These are phyloP conservation scores for Trichoderma reesei DNA, from an alignment of 495 filamentous ascomycete genomes.

Conservation along the genomic window DNA sequence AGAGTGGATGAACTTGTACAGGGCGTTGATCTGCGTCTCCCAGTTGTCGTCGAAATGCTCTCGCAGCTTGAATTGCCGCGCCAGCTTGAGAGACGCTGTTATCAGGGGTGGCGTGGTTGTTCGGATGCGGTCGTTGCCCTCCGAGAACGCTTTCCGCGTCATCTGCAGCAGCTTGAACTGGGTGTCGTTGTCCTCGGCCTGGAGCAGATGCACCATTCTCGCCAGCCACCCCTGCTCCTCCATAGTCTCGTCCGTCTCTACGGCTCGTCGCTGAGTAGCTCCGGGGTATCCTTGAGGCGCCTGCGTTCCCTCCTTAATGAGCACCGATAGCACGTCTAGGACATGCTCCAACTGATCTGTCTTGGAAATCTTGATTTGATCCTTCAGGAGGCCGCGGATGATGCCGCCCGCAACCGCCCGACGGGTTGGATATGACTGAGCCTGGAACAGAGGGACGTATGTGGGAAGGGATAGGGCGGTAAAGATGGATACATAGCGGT, in stretches of 20 bases:
- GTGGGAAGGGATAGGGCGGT: conserved; percentile 85
- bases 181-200: conserved; percentile 76
- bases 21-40: conserved; percentile 75
- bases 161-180: conserved; percentile 92
- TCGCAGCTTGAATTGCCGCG: conserved; percentile 76
- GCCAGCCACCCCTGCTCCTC: conserved; percentile 97
- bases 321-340: conserved; percentile 72
- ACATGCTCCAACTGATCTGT: conserved; percentile 78
- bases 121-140: conserved; percentile 90
- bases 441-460: conserved; percentile 79
- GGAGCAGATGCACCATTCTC: conserved; percentile 77
- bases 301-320: conserved; percentile 88
- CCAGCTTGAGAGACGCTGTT: conserved; percentile 82
- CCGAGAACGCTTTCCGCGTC: conserved; percentile 75
- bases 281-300: conserved; percentile 77
- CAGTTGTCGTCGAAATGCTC: conserved; percentile 95
- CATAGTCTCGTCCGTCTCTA: conserved; percentile 86
- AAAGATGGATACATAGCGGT: conserved; percentile 84
- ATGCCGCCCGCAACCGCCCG: conserved; percentile 85
- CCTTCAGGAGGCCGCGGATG: conserved; percentile 64
- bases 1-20: conserved; percentile 92
- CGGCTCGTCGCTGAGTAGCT: conserved; percentile 50
- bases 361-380: conserved; percentile 66
- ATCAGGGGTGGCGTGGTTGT: conserved; percentile 90
- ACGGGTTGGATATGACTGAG: conserved; percentile 88